Evolutionary conservation across 129 eudicot genomes (phyloP).

Genomic region (Arctium lappa): DNA sequence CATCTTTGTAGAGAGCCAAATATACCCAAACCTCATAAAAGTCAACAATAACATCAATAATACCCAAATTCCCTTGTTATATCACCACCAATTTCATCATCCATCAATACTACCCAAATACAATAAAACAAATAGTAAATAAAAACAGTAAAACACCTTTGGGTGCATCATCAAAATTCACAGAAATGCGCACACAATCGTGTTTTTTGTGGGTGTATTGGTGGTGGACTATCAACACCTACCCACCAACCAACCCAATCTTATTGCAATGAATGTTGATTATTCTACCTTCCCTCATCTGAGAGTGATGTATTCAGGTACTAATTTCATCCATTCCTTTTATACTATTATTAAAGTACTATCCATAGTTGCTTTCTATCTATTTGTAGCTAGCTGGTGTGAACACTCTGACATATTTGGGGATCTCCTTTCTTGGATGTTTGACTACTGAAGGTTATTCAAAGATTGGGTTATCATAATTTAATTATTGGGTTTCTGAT

Average conservation of each 20-base stretch:
- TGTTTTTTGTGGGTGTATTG: constrained; percentile 4
- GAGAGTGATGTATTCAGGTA: constrained; percentile 6
- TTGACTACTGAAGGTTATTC: constrained; percentile 11
- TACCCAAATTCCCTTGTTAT: background rate
- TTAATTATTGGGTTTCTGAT: constrained; percentile 21
- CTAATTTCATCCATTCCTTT: background rate
- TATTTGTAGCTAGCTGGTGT: background rate
- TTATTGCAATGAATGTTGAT: background rate
- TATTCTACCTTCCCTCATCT: constrained; percentile 9
- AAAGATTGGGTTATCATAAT: constrained; percentile 30
- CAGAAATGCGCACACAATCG: background rate
- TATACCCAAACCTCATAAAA: background rate
- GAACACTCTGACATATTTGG: constrained; percentile 16
- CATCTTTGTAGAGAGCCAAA: background rate
- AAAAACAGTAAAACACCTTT: background rate
- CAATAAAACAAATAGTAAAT: background rate
- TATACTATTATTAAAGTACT: background rate
- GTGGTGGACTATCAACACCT: constrained; percentile 10
- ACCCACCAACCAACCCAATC: constrained; percentile 7
- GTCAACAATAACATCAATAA: constrained; percentile 12
- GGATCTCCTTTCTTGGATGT: constrained; percentile 7
- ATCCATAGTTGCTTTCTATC: background rate
- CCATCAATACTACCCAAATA: background rate
- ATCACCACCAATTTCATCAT: background rate
- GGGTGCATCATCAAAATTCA: constrained; percentile 2